Evolutionary conservation across 768 basidiomycete genomes (phyloP).

Genomic region (Lentinula detonsa): DNA sequence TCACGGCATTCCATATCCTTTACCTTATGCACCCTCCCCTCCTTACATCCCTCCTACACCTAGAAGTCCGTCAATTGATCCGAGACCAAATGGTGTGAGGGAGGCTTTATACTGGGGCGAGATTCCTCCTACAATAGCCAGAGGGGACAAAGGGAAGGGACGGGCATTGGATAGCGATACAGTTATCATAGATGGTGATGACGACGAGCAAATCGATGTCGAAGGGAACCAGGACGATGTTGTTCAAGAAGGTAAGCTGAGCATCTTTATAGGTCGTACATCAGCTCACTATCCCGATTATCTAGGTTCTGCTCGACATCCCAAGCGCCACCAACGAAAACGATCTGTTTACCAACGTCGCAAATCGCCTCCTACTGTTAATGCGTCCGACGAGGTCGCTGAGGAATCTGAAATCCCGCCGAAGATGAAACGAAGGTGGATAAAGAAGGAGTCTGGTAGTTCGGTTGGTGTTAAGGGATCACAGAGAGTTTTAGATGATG

Average conservation of each 20-base stretch:
- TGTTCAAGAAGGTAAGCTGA: not conserved
- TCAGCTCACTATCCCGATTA: not conserved
- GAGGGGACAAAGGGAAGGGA: not conserved
- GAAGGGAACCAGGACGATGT: not conserved
- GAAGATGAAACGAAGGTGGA: constrained; percentile 1
- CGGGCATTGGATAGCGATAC: not conserved
- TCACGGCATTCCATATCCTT: not conserved
- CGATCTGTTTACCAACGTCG: not conserved
- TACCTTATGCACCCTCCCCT: not conserved
- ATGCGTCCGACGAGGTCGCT: not conserved
- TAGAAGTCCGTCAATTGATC: not conserved
- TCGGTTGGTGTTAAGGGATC: not conserved
- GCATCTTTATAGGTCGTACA: not conserved
- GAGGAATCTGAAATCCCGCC: not conserved
- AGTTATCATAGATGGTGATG: not conserved
- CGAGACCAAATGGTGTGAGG: not conserved
- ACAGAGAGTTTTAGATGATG: not conserved
- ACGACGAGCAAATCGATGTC: not conserved
- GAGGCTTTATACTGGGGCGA: not conserved
- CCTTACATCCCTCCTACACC: not conserved
- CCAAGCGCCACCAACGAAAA: not conserved
- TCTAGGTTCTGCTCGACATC: not conserved
- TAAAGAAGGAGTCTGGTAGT: not conserved
- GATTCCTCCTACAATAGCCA: not conserved
- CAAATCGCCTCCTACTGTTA: not conserved